Evolutionary conservation across 495 filamentous ascomycete species (phyloP), one percentile per base, ranked within the genome.

Genomic region (Penicillium crystallinum): DNA sequence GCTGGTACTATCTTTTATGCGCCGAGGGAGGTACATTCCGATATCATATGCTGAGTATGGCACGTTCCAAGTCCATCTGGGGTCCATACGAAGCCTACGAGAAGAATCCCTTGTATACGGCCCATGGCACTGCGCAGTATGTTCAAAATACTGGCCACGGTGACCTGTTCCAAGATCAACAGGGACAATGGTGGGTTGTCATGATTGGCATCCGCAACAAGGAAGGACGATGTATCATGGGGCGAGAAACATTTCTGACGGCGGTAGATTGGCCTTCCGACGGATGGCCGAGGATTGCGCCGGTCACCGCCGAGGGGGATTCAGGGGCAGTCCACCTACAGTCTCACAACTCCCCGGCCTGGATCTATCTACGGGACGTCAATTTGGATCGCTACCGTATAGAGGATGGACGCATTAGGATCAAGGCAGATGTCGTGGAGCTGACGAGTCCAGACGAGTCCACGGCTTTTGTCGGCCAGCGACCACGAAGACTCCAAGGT

Each of bases 1-100:
- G 74, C 0, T 84, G 74, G 66, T 85, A 85, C 56, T 86, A 87
- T 52, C 69, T 87, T 31, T 59, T 86, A 51, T 78, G 79, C 34
- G 82, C 81, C 0, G 82, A 86, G 68, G 81, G 80, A 1, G 82
- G 81, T 14, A 84, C 83, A 1, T 79, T 72, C 4, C 41, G 76
- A 0, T 57, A 71, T 19, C 82, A 85, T 57, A 70, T 72, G 59
- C 72, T 70, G 22, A 79, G 75, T 0, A 80, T 84, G 53, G 78
- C 77, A 3, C 72, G 80, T 3, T 79, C 80, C 3, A 73, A 59
- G 57, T 68, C 57, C 30, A 61, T 81, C 14, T 63, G 57, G 7
- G 82, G 81, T 3, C 82, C 81, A 0, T 83, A 76, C 46, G 76
- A 80, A 56, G 68, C 78, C 38, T 70, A 77, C 49, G 66, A 72